phyloP scores from a whole-genome alignment of 768 basidiomycete genomes.

The Tricholoma sp. region DNA sequence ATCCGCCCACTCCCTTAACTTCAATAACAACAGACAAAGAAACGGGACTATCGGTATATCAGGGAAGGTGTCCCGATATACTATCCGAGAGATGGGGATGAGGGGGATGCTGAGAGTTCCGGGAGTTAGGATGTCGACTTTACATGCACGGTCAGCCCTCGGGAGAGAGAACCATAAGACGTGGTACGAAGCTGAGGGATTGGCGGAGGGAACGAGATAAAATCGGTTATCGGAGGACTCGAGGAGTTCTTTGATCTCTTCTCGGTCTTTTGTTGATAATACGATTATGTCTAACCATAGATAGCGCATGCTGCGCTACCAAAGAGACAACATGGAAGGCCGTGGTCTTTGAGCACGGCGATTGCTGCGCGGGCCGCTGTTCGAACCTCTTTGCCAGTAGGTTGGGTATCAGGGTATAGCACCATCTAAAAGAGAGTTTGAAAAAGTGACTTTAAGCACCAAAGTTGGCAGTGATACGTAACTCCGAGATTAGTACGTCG shows the following conservation, averaged over 20 bases:
- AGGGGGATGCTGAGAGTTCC: constrained; percentile 32
- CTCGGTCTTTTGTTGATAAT: constrained; percentile 27
- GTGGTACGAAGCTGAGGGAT: constrained; percentile 34
- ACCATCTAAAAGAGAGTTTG: too few species aligned
- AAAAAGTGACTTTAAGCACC: too few species aligned
- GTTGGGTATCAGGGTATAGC: background rate
- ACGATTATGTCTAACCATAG: constrained; percentile 43
- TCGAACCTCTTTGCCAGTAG: constrained; percentile 19
- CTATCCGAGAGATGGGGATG: constrained; percentile 21
- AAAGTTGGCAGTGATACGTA: too few species aligned
- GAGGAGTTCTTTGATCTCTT: constrained; percentile 36
- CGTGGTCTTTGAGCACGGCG: constrained; percentile 15
- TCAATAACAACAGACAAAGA: constrained; percentile 33
- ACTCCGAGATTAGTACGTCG: too few species aligned
- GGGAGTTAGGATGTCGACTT: constrained; percentile 36
- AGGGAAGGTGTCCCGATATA: constrained; percentile 12
- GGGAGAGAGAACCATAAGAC: constrained; percentile 35
- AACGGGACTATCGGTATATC: constrained; percentile 36
- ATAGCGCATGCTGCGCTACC: constrained; percentile 36
- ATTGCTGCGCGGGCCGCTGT: constrained; percentile 22
- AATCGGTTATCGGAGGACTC: constrained; percentile 26
- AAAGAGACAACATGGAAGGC: constrained; percentile 30
- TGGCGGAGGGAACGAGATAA: constrained; percentile 31
- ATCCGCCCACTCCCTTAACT: constrained; percentile 39
- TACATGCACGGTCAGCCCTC: constrained; percentile 20